Evolutionary conservation across 495 filamentous ascomycete genomes (phyloP).

Genomic region (Elaphomyces granulatus): DNA sequence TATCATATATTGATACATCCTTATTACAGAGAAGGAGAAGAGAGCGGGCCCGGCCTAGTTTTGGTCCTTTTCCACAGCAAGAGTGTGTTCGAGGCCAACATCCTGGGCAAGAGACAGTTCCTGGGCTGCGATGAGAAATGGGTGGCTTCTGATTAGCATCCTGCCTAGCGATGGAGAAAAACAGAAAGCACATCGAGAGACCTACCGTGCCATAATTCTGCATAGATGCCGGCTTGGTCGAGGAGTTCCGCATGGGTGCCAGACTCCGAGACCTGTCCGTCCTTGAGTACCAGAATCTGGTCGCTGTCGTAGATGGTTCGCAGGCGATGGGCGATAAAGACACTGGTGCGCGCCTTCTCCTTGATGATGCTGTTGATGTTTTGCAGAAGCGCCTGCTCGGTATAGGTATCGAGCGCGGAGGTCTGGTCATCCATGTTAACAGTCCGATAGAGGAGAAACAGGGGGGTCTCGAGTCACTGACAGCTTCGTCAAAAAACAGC

Average conservation of each 20-base stretch:
- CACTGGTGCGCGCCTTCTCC: constrained; percentile 76
- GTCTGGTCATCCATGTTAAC: constrained; percentile 33
- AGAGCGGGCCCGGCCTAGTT: not conserved
- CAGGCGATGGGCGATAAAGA: constrained; percentile 86
- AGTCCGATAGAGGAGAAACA: too few species aligned
- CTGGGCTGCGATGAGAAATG: constrained; percentile 34
- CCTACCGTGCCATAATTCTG: constrained; percentile 80
- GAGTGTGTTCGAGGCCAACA: constrained; percentile 15
- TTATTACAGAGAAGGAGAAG: too few species aligned
- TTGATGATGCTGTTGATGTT: constrained; percentile 91
- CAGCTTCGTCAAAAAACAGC: constrained; percentile 93
- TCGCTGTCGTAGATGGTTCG: constrained; percentile 92
- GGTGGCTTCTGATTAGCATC: not conserved
- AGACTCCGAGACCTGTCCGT: constrained; percentile 67
- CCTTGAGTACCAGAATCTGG: constrained; percentile 79
- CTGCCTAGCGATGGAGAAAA: not conserved
- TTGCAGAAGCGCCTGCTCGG: constrained; percentile 76
- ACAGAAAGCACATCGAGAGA: constrained; percentile 4
- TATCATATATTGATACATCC: too few species aligned
- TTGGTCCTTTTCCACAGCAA: constrained; percentile 10
- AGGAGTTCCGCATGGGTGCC: constrained; percentile 80
- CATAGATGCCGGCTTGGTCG: constrained; percentile 66
- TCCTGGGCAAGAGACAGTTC: constrained; percentile 29
- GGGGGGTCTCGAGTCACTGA: constrained; percentile 31
- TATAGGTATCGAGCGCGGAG: constrained; percentile 88